phyloP scores from a whole-genome alignment of 805 yeast genomes.

The Ogataea paraovalis region DNA sequence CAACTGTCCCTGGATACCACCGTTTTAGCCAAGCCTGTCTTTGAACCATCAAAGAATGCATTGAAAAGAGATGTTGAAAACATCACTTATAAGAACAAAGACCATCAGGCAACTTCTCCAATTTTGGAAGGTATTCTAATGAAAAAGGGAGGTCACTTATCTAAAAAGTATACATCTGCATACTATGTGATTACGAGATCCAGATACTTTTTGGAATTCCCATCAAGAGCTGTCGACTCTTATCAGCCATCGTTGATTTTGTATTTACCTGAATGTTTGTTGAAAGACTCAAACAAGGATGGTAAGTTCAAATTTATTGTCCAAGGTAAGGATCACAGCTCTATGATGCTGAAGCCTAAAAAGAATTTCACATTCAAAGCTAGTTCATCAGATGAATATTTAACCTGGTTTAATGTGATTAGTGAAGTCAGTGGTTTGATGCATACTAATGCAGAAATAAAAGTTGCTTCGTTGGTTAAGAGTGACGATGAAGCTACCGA shows the following conservation, averaged over 20 bases:
- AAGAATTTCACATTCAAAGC: constrained; percentile 38
- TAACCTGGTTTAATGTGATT: constrained; percentile 42
- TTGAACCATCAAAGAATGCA: constrained; percentile 9
- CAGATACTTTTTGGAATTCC: constrained; percentile 43
- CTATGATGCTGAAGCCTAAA: constrained; percentile 23
- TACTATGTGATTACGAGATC: constrained; percentile 47
- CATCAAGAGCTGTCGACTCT: constrained; percentile 40
- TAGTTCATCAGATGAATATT: constrained; percentile 40
- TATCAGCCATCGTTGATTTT: constrained; percentile 41
- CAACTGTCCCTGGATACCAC: background rate
- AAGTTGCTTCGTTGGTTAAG: constrained; percentile 1
- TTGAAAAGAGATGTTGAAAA: constrained; percentile 34
- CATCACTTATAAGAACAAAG: constrained; percentile 36
- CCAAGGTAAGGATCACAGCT: constrained; percentile 41
- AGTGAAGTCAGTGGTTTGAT: constrained; percentile 27
- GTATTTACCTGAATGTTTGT: constrained; percentile 43
- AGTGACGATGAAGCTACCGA: constrained; percentile 5
- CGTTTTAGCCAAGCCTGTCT: constrained; percentile 7
- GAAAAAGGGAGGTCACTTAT: constrained; percentile 41
- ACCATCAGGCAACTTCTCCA: constrained; percentile 39
- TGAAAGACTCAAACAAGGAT: constrained; percentile 29
- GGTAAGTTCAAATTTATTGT: constrained; percentile 39
- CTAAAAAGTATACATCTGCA: constrained; percentile 39
- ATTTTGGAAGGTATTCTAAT: constrained; percentile 43
- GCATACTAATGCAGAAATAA: constrained; percentile 10